A percentile compares a stretch with the other conserved stretches of the same genome.
phyloP scores from a whole-genome alignment of 2,329 filamentous ascomycete genomes.

The Paraconiothyrium brasiliense region DNA sequence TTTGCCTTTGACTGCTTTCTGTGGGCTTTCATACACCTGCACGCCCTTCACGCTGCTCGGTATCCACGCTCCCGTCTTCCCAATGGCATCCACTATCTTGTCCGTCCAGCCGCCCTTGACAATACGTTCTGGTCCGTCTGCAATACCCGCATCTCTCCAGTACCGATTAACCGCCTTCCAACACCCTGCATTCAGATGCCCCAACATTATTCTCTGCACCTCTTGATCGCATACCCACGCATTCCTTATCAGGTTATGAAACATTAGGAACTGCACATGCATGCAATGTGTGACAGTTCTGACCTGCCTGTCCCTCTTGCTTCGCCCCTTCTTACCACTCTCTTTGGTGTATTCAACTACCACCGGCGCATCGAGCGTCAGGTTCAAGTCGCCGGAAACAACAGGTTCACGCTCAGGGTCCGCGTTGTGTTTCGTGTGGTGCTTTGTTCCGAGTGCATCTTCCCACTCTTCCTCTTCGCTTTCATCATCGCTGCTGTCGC shows the following conservation, averaged over 20 bases:
- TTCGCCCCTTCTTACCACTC: slow-evolving; percentile 81
- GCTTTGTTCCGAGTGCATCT: slow-evolving; percentile 50
- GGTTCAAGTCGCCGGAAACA: slow-evolving; percentile 74
- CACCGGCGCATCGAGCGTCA: slow-evolving; percentile 65
- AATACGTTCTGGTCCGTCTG: slow-evolving; percentile 81
- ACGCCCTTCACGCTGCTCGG: slow-evolving; percentile 54
- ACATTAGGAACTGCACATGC: slow-evolving; percentile 87
- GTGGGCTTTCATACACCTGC: slow-evolving; percentile 36
- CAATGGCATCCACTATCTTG: slow-evolving; percentile 72
- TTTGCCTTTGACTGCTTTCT: slow-evolving; percentile 28
- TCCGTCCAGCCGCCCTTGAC: slow-evolving; percentile 67
- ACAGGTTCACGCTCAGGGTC: slow-evolving; percentile 53
- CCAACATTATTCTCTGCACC: slow-evolving; percentile 44
- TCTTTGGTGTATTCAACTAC: slow-evolving; percentile 47
- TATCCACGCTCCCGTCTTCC: slow-evolving; percentile 45
- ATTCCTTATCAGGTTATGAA: slow-evolving; percentile 79
- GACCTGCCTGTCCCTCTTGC: slow-evolving; percentile 83
- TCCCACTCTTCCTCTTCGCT: slow-evolving; percentile 53
- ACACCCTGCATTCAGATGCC: slow-evolving; percentile 39
- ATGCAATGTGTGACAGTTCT: slow-evolving; percentile 83
- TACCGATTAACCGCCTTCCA: slow-evolving; percentile 49
- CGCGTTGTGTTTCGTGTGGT: slow-evolving; percentile 40
- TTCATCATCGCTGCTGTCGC: slow-evolving; percentile 46
- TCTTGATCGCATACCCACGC: slow-evolving; percentile 48
- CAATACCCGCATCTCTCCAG: slow-evolving; percentile 80